These are phyloP conservation scores for Hypocreales sp. DNA, from an alignment of 2,329 filamentous ascomycete species.

Conservation along the genomic window DNA sequence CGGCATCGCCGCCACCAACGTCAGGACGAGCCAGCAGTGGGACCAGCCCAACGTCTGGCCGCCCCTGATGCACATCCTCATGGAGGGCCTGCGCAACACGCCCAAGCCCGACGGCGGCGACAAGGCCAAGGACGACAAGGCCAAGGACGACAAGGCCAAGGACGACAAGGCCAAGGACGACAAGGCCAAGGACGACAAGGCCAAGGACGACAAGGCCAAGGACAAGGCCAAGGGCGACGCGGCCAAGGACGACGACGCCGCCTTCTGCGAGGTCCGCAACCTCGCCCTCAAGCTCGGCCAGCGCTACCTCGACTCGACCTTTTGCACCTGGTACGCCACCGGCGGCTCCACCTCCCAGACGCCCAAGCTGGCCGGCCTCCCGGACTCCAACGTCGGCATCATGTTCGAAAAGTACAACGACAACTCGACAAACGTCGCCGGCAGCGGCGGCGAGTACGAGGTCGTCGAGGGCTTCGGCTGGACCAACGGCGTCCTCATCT, in stretches of 20 bases:
- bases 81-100: conserved; percentile 44
- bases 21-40: conserved; percentile 49
- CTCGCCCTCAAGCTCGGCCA: conserved; percentile 45
- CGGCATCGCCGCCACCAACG: conserved; percentile 47
- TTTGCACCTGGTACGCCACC: conserved; percentile 55
- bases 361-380: conserved; percentile 31
- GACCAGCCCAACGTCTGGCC: conserved; percentile 59
- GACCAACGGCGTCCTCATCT: conserved; percentile 54
- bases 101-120: conserved; percentile 35
- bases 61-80: conserved; percentile 48
- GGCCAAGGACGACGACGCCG: conserved; percentile 32
- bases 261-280: conserved; percentile 35
- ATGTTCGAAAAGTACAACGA: conserved; percentile 60
- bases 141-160: too few species aligned
- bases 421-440: conserved; percentile 41
- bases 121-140: too few species aligned
- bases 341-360: conserved; percentile 41
- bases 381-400: conserved; percentile 30
- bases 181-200: too few species aligned
- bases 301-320: conserved; percentile 50
- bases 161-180: too few species aligned
- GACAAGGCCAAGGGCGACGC: too few species aligned
- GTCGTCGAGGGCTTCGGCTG: conserved; percentile 58
- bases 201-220: too few species aligned
- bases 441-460: conserved; percentile 51